Conservation (phyloP, 768 basidiomycete genomes). For the Hygrocybe coccinea region DNA sequence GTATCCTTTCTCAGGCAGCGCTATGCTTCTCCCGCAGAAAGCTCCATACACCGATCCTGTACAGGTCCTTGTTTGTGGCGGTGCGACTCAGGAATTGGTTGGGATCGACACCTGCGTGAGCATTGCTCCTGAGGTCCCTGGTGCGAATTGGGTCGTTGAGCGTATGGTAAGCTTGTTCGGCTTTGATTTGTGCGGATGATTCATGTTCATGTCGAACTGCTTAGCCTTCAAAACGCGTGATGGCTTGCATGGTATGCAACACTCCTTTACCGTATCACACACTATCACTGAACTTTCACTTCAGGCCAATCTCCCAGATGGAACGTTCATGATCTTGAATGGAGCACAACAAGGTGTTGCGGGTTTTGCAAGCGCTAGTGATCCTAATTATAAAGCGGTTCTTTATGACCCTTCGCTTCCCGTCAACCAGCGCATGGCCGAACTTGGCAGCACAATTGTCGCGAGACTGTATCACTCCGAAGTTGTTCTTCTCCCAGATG, state of each 20-base stretch:
- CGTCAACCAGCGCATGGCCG: constrained; percentile 46
- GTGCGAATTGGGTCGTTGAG: constrained; percentile 80
- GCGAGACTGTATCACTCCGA: constrained; percentile 45
- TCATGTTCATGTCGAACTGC: not conserved
- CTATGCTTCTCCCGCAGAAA: constrained; percentile 62
- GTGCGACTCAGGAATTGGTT: constrained; percentile 51
- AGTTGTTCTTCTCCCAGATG: constrained; percentile 54
- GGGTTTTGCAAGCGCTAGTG: constrained; percentile 48
- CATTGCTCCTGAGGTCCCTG: constrained; percentile 60
- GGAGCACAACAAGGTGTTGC: constrained; percentile 53
- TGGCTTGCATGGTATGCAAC: constrained; percentile 54
- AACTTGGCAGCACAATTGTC: constrained; percentile 50
- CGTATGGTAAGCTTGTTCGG: constrained; percentile 45
- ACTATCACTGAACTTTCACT: too few species aligned
- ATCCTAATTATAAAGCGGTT: constrained; percentile 46
- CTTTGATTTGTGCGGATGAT: not conserved
- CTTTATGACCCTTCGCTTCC: constrained; percentile 51
- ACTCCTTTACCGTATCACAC: too few species aligned
- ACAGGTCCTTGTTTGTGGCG: constrained; percentile 68
- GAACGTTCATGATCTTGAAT: constrained; percentile 56
- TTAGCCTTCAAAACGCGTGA: constrained; percentile 62
- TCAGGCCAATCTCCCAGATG: constrained; percentile 44
- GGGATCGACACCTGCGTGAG: constrained; percentile 64
- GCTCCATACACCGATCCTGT: constrained; percentile 73
- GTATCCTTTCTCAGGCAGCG: constrained; percentile 72